Conservation (phyloP, 129 eudicot genomes). For the Dittrichia graveolens region DNA sequence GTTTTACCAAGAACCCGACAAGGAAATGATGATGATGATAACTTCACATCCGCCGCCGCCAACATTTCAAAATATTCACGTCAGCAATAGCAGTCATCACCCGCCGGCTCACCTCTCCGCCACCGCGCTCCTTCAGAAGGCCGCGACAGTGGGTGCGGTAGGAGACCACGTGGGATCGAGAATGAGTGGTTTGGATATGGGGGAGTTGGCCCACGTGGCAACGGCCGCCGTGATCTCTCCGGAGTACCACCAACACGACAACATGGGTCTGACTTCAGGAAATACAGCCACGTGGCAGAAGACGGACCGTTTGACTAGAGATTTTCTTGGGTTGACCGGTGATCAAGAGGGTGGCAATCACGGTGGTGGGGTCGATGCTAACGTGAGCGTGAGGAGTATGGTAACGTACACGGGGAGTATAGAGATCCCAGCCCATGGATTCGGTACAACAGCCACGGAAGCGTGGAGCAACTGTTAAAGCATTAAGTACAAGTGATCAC, state of each 20-base stretch:
- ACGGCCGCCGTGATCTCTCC: conserved; percentile 32
- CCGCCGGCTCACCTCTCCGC: conserved; percentile 66
- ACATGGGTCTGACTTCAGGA: conserved; percentile 24
- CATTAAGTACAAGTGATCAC: conserved; percentile 13
- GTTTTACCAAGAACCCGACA: conserved; percentile 36
- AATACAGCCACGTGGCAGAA: conserved; percentile 52
- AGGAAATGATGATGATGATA: not conserved
- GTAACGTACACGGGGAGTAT: conserved; percentile 60
- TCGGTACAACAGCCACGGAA: conserved; percentile 46
- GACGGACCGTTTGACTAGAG: conserved; percentile 64
- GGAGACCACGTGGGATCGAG: conserved; percentile 54
- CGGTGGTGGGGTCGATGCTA: conserved; percentile 36
- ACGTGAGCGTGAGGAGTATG: conserved; percentile 50
- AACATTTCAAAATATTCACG: conserved; percentile 22
- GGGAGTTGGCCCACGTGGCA: conserved; percentile 36
- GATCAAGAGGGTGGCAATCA: conserved; percentile 33
- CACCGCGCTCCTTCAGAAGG: conserved; percentile 88
- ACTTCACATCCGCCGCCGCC: conserved; percentile 17
- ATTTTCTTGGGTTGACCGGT: conserved; percentile 77
- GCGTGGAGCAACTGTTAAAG: conserved; percentile 56
- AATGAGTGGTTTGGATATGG: conserved; percentile 49
- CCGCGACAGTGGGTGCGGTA: conserved; percentile 54
- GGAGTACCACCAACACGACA: conserved; percentile 25
- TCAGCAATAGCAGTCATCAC: conserved; percentile 10
- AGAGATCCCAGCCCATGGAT: conserved; percentile 51